Conservation (phyloP, 805 yeast species). For the Barnettozyma botsteinii region DNA sequence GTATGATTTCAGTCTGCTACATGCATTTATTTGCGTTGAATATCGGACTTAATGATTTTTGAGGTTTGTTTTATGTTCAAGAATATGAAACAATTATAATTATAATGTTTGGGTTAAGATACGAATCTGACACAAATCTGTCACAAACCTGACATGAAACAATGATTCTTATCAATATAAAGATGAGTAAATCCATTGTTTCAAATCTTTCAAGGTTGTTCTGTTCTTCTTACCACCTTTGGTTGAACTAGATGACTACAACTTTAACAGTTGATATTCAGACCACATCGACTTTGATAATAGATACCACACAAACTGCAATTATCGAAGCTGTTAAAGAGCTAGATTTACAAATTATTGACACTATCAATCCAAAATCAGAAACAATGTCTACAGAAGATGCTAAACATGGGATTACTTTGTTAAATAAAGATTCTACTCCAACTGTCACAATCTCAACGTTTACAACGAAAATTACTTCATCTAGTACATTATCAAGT, state of each 20-base stretch:
- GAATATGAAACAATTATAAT: no score
- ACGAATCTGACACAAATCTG: conserved; percentile 1
- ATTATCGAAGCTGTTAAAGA: conserved; percentile 11
- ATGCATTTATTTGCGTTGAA: no score
- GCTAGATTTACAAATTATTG: conserved; percentile 4
- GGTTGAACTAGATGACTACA: conserved; percentile 9
- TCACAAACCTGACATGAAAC: conserved; percentile 3
- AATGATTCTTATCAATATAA: no score
- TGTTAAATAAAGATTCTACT: conserved; percentile 1
- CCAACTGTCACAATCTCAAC: conserved; percentile 6
- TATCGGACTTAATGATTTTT: no score
- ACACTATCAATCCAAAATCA: background rate
- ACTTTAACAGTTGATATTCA: conserved; percentile 3
- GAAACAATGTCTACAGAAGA: background rate
- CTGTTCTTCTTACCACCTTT: no score
- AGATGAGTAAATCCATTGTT: background rate
- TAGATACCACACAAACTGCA: conserved; percentile 9
- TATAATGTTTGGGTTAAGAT: no score
- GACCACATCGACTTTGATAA: conserved; percentile 2
- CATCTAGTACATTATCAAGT: background rate
- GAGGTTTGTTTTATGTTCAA: background rate
- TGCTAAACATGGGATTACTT: conserved; percentile 1
- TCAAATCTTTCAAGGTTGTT: background rate
- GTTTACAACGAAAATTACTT: conserved; percentile 5
- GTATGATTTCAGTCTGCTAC: no score